These are phyloP conservation scores for Basipetospora sp. DNA, from an alignment of 2,329 filamentous ascomycete species.

Conservation along the genomic window DNA sequence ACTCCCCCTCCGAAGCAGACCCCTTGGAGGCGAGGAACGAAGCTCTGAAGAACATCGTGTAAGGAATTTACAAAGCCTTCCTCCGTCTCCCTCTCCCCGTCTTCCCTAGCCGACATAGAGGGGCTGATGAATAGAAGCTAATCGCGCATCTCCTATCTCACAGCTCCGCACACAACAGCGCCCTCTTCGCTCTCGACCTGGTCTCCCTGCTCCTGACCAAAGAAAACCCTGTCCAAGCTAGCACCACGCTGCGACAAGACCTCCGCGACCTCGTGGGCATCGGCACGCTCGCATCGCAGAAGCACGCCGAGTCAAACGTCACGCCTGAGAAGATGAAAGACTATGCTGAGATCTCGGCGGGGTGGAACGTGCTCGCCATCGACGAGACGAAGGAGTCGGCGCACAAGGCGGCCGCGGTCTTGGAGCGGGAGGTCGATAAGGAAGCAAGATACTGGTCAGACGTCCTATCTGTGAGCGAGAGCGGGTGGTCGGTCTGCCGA, in stretches of 20 bases:
- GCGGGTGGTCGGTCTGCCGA: slow-evolving; percentile 74
- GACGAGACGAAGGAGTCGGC: slow-evolving; percentile 61
- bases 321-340: slow-evolving; percentile 41
- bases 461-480: slow-evolving; percentile 63
- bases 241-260: slow-evolving; percentile 52
- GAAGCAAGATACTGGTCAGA: slow-evolving; percentile 86
- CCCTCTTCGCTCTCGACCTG: slow-evolving; percentile 62
- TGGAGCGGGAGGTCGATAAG: slow-evolving; percentile 62
- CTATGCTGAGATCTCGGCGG: slow-evolving; percentile 42
- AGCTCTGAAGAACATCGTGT: slow-evolving; percentile 45
- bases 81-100: background rate
- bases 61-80: slow-evolving; percentile 7
- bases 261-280: slow-evolving; percentile 58
- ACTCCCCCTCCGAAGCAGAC: slow-evolving; percentile 26
- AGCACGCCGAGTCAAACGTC: slow-evolving; percentile 45
- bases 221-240: slow-evolving; percentile 55
- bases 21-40: slow-evolving; percentile 39
- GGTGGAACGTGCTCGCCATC: slow-evolving; percentile 67
- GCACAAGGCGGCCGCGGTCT: slow-evolving; percentile 51
- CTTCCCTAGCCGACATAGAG: too few relatives aligned
- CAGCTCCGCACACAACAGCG: slow-evolving; percentile 40
- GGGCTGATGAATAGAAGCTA: too few relatives aligned
- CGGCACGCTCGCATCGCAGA: slow-evolving; percentile 57
- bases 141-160: too few relatives aligned
- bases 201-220: slow-evolving; percentile 74